Evolutionary conservation across 108 stramenopile genomes (phyloP).

Genomic region (Pseudonitzschia multiseries): DNA sequence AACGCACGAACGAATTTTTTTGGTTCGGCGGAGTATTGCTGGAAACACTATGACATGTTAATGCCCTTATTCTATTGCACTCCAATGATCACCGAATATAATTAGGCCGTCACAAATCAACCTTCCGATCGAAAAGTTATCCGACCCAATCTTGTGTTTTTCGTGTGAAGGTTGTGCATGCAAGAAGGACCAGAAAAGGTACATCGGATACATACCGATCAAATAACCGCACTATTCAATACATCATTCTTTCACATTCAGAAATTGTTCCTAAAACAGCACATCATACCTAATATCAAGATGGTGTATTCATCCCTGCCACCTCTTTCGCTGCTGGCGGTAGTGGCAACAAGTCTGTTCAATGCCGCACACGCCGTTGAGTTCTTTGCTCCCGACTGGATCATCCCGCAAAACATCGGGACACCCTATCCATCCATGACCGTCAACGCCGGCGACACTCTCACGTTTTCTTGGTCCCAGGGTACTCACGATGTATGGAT

Average conservation of each 20-base stretch:
- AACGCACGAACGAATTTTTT: too few species aligned
- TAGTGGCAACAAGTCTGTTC: not conserved
- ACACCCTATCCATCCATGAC: conserved; percentile 8
- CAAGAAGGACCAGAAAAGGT: too few species aligned
- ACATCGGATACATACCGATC: not conserved
- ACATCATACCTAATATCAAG: not conserved
- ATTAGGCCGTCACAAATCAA: not conserved
- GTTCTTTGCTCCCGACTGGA: conserved; percentile 10
- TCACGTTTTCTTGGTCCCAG: conserved; percentile 19
- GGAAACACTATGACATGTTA: too few species aligned
- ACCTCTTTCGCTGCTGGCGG: not conserved
- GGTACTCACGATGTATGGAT: conserved; percentile 28
- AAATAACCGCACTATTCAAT: not conserved
- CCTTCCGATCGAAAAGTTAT: too few species aligned
- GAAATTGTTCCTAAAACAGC: not conserved
- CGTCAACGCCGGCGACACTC: conserved; percentile 21
- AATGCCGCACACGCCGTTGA: not conserved
- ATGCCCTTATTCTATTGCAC: too few species aligned
- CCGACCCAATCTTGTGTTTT: too few species aligned
- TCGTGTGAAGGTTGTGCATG: too few species aligned
- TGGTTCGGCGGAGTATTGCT: too few species aligned
- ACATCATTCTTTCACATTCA: not conserved
- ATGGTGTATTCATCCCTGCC: not conserved
- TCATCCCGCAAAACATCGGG: not conserved
- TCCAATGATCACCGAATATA: too few species aligned